These are phyloP conservation scores for Whalleya microplaca DNA, from an alignment of 2,329 filamentous ascomycete species.

Conservation along the genomic window DNA sequence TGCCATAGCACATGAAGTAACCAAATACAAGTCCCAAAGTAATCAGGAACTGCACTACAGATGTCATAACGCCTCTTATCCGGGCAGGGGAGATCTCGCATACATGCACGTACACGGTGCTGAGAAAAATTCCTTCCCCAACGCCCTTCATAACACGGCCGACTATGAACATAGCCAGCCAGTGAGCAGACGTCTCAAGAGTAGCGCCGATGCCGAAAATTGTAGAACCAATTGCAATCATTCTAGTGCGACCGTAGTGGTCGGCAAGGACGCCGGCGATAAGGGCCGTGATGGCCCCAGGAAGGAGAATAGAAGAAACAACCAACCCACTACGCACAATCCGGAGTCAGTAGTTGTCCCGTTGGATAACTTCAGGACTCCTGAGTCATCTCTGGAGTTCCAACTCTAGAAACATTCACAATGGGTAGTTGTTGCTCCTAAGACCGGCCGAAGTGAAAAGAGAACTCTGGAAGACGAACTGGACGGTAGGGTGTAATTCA, in stretches of 20 bases:
- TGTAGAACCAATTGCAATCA: slow-evolving; percentile 10
- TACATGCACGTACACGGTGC: slow-evolving; percentile 15
- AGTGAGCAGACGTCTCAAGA: slow-evolving; percentile 11
- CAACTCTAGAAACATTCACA: too few relatives aligned
- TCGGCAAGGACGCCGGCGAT: slow-evolving; percentile 16
- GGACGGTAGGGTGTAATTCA: slow-evolving; percentile 10
- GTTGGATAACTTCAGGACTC: too few relatives aligned
- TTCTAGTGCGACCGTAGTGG: slow-evolving; percentile 7
- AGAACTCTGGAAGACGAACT: too few relatives aligned
- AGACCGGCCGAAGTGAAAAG: too few relatives aligned
- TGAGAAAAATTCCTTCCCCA: slow-evolving; percentile 18
- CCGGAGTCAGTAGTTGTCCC: too few relatives aligned
- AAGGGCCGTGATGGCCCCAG: slow-evolving; percentile 12
- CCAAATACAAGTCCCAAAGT: slow-evolving; percentile 13
- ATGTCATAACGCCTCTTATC: slow-evolving; percentile 8
- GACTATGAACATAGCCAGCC: slow-evolving; percentile 16
- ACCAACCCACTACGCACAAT: too few relatives aligned
- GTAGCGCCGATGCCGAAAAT: slow-evolving; percentile 13
- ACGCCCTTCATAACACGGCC: slow-evolving; percentile 16
- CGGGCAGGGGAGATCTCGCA: slow-evolving; percentile 14
- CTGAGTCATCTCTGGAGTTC: too few relatives aligned
- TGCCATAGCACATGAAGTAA: slow-evolving; percentile 20
- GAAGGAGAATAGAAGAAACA: slow-evolving; percentile 20
- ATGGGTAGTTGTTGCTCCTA: too few relatives aligned
- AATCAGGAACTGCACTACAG: slow-evolving; percentile 9